A percentile compares a stretch with the other conserved stretches of the same genome.
phyloP scores from a whole-genome alignment of 2,329 filamentous ascomycete species.

The Scytalidium sp. region DNA sequence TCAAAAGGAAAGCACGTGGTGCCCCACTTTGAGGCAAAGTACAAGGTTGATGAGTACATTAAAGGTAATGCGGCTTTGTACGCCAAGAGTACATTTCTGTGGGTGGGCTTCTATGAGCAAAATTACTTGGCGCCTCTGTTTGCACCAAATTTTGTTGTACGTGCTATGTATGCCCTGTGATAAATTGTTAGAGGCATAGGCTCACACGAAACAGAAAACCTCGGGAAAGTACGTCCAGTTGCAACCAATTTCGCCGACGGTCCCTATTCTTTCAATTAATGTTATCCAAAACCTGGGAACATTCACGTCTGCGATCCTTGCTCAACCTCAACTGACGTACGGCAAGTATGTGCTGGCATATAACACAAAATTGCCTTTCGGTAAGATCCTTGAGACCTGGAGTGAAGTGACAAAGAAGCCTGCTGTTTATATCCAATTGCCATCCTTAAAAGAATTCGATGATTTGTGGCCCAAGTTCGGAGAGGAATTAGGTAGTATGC shows the following conservation, averaged over 20 bases:
- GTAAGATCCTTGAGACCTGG: conserved; percentile 27
- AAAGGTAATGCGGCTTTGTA: conserved; percentile 28
- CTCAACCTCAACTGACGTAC: conserved; percentile 22
- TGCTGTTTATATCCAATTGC: conserved; percentile 18
- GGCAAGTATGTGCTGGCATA: conserved; percentile 24
- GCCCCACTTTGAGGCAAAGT: conserved; percentile 32
- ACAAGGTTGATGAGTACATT: conserved; percentile 29
- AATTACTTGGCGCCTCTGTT: conserved; percentile 30
- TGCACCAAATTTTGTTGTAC: conserved; percentile 20
- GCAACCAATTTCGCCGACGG: conserved; percentile 19
- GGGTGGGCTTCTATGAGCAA: conserved; percentile 31
- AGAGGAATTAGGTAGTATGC: conserved; percentile 19
- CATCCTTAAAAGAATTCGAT: conserved; percentile 18
- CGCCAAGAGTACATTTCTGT: conserved; percentile 38
- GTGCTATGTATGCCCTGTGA: conserved; percentile 1
- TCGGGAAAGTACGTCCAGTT: conserved; percentile 29
- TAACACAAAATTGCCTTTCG: conserved; percentile 17
- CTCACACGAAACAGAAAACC: conserved; percentile 19
- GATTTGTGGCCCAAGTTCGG: conserved; percentile 25
- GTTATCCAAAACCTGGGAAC: conserved; percentile 26
- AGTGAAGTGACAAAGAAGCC: conserved; percentile 17
- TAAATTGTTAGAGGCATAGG: no score
- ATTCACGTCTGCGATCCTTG: conserved; percentile 28
- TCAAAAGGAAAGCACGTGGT: conserved; percentile 35
- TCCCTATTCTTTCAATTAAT: conserved; percentile 26